Evolutionary conservation across 2,329 filamentous ascomycete genomes (phyloP).

Genomic region (Aspergillus pseudonomiae): DNA sequence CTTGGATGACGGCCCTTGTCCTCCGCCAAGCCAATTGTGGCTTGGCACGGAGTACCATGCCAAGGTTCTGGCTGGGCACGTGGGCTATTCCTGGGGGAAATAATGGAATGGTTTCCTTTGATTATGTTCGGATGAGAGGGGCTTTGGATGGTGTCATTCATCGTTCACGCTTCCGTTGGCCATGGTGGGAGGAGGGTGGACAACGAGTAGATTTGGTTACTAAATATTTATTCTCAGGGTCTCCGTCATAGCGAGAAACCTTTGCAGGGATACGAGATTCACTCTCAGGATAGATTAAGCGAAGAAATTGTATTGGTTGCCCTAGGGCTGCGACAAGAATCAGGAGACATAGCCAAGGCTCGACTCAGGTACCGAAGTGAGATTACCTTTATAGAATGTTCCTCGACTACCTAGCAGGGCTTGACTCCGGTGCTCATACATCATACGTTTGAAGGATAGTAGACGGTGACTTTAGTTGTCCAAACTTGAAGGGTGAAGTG

Average conservation of each 20-base stretch:
- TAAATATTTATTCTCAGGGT: neutral
- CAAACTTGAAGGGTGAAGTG: neutral
- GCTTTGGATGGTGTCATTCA: neutral
- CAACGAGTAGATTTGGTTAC: neutral
- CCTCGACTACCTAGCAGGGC: neutral
- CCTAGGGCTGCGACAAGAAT: neutral
- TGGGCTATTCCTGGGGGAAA: slow-evolving; percentile 1
- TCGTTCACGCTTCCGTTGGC: neutral
- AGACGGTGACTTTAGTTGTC: neutral
- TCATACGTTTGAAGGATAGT: neutral
- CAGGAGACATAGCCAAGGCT: neutral
- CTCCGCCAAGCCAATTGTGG: slow-evolving; percentile 8
- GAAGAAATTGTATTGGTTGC: neutral
- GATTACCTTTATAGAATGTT: neutral
- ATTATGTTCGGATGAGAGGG: neutral
- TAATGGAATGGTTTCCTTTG: neutral
- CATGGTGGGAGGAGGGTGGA: neutral
- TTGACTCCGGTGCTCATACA: no score
- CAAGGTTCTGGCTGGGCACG: slow-evolving; percentile 12
- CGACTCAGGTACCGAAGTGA: neutral
- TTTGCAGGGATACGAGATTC: neutral
- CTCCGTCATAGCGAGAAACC: neutral
- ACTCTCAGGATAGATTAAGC: neutral
- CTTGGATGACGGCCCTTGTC: slow-evolving; percentile 2
- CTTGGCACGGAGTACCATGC: slow-evolving; percentile 12